These are phyloP conservation scores for Melampsora americana DNA, from an alignment of 1,284 basidiomycete species.

Conservation along the genomic window DNA sequence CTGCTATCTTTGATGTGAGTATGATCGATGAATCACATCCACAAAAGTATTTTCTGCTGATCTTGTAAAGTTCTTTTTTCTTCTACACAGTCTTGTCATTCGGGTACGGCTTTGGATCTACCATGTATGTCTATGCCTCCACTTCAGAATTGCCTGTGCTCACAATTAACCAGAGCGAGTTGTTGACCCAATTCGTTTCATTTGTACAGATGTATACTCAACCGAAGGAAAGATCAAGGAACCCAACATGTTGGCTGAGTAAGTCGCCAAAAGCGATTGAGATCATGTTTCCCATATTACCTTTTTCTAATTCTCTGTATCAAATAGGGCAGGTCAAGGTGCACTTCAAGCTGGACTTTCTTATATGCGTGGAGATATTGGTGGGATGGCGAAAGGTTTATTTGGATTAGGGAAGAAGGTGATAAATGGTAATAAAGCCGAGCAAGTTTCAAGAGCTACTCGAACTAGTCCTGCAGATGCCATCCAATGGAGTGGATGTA, in stretches of 20 bases:
- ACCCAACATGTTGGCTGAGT: slow-evolving; percentile 74
- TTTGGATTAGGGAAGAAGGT: slow-evolving; percentile 57
- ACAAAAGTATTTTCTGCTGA: not conserved
- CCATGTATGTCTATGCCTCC: slow-evolving; percentile 59
- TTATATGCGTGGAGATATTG: slow-evolving; percentile 72
- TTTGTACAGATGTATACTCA: slow-evolving; percentile 61
- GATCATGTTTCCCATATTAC: slow-evolving; percentile 48
- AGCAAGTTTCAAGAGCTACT: slow-evolving; percentile 64
- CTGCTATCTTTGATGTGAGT: slow-evolving; percentile 72
- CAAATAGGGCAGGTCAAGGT: slow-evolving; percentile 49
- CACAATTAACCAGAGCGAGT: not conserved
- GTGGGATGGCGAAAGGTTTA: slow-evolving; percentile 63
- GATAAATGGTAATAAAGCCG: slow-evolving; percentile 61
- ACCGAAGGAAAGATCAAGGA: slow-evolving; percentile 92
- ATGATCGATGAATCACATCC: not conserved
- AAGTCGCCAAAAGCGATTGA: slow-evolving; percentile 65
- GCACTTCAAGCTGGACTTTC: slow-evolving; percentile 61
- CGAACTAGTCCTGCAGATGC: slow-evolving; percentile 75
- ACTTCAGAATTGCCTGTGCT: not conserved
- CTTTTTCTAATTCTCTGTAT: slow-evolving; percentile 45
- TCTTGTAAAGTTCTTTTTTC: slow-evolving; percentile 7
- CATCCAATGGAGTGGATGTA: slow-evolving; percentile 77
- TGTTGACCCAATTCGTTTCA: not conserved
- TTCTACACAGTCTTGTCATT: slow-evolving; percentile 53
- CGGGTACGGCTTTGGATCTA: slow-evolving; percentile 57